Percentiles rank a stretch among this genome's conserved stretches.
phyloP scores from a whole-genome alignment of 2,329 filamentous ascomycete species.

The Clarireedia paspali region DNA sequence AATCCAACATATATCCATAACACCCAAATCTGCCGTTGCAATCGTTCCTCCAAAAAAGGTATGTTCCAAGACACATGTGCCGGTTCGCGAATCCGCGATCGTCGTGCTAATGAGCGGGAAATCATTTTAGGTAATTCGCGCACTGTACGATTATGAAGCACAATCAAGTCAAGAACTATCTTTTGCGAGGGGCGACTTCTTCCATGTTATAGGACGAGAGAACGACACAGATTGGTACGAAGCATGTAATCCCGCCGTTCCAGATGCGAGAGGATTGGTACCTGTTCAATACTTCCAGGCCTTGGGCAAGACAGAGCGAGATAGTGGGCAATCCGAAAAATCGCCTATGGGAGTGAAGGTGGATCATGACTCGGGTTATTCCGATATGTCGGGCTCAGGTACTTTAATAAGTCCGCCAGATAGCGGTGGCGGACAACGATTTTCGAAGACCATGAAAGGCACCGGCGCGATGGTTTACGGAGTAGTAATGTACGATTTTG shows the following conservation, averaged over 20 bases:
- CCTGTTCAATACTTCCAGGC: conserved; percentile 91
- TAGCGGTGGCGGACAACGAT: conserved; percentile 29
- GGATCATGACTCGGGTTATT: conserved; percentile 89
- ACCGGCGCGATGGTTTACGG: conserved; percentile 88
- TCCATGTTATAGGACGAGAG: conserved; percentile 94
- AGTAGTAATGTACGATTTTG: conserved; percentile 94
- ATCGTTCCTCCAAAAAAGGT: conserved; percentile 70
- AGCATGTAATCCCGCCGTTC: conserved; percentile 87
- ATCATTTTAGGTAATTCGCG: conserved; percentile 75
- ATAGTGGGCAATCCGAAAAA: conserved; percentile 67
- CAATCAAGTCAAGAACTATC: conserved; percentile 70
- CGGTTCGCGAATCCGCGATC: background rate
- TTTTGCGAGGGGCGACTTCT: conserved; percentile 94
- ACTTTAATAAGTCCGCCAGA: conserved; percentile 24
- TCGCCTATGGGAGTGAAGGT: conserved; percentile 45
- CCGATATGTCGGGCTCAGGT: conserved; percentile 41
- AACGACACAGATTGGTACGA: conserved; percentile 97
- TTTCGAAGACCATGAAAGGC: conserved; percentile 45
- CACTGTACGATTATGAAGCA: conserved; percentile 86
- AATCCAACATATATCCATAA: conserved; percentile 56
- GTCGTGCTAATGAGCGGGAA: background rate
- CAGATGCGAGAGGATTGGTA: conserved; percentile 81
- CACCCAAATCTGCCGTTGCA: conserved; percentile 61
- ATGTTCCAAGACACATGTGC: conserved; percentile 23
- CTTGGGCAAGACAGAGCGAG: conserved; percentile 83